phyloP scores from a whole-genome alignment of 805 yeast species.

The Metschnikowia shivogae region DNA sequence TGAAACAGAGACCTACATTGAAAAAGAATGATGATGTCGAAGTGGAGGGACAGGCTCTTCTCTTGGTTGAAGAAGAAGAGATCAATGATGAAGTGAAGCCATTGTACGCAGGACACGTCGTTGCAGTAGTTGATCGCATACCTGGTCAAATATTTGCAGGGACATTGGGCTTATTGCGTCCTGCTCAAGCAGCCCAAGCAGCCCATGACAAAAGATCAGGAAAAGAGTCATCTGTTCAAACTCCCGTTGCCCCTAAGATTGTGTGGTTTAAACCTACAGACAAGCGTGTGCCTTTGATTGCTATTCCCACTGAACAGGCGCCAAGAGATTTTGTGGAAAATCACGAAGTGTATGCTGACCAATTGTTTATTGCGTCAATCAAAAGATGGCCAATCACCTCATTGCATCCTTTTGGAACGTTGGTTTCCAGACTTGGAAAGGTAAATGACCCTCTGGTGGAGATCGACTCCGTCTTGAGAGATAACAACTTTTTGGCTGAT shows the following conservation, averaged over 20 bases:
- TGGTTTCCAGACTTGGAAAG: conserved; percentile 80
- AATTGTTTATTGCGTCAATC: conserved; percentile 87
- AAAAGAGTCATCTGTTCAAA: conserved; percentile 41
- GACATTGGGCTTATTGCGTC: conserved; percentile 87
- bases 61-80: conserved; percentile 92
- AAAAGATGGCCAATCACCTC: conserved; percentile 99
- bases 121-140: conserved; percentile 94
- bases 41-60: conserved; percentile 93
- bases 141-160: conserved; percentile 97
- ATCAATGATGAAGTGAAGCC: conserved; percentile 91
- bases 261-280: conserved; percentile 99
- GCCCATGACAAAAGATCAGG: conserved; percentile 54
- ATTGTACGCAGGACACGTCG: conserved; percentile 95
- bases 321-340: conserved; percentile 93
- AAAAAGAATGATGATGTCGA: conserved; percentile 98
- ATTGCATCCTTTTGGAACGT: conserved; percentile 94
- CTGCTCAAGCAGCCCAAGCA: conserved; percentile 89
- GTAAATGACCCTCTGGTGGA: conserved; percentile 75
- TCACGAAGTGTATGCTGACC: conserved; percentile 76
- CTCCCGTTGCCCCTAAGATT: conserved; percentile 73
- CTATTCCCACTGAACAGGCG: conserved; percentile 97
- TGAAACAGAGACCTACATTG: conserved; percentile 93
- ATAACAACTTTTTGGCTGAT: conserved; percentile 75
- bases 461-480: conserved; percentile 84
- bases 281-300: conserved; percentile 94